Conservation (phyloP, 1,139 yeast genomes). For the Kurtzmaniella quercitrusa region DNA sequence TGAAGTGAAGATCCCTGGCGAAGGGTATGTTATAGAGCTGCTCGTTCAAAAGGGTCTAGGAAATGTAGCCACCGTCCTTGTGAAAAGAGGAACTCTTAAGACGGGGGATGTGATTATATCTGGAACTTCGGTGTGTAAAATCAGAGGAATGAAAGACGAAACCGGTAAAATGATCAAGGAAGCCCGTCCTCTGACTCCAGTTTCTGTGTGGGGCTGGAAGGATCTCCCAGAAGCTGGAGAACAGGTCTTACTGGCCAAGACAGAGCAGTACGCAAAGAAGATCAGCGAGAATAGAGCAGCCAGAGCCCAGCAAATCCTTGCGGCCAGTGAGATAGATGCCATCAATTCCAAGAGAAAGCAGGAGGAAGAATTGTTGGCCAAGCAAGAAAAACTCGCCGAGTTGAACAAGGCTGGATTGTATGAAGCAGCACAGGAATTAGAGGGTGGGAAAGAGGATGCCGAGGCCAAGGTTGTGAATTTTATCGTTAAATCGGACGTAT, state of each 20-base stretch:
- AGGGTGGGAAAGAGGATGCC: conserved; percentile 15
- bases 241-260: conserved; percentile 68
- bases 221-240: conserved; percentile 92
- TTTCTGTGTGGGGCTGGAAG: conserved; percentile 93
- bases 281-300: conserved; percentile 62
- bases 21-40: conserved; percentile 91
- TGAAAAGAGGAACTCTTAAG: conserved; percentile 72
- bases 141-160: conserved; percentile 78
- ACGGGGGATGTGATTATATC: conserved; percentile 74
- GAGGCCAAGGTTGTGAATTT: conserved; percentile 46
- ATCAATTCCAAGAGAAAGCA: conserved; percentile 58
- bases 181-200: conserved; percentile 90
- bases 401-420: conserved; percentile 55
- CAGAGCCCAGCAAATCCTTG: conserved; percentile 54
- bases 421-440: conserved; percentile 22
- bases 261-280: conserved; percentile 71
- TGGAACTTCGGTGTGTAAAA: conserved; percentile 83
- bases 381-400: conserved; percentile 50
- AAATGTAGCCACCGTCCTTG: conserved; percentile 77
- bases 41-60: conserved; percentile 83
- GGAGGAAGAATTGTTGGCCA: conserved; percentile 43
- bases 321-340: conserved; percentile 61
- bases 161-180: conserved; percentile 54
- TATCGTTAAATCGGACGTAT: conserved; percentile 85
- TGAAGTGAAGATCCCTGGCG: conserved; percentile 52